Percentiles rank a stretch among this genome's conserved stretches.
phyloP scores from a whole-genome alignment of 768 basidiomycete species.

The Russula earlei region DNA sequence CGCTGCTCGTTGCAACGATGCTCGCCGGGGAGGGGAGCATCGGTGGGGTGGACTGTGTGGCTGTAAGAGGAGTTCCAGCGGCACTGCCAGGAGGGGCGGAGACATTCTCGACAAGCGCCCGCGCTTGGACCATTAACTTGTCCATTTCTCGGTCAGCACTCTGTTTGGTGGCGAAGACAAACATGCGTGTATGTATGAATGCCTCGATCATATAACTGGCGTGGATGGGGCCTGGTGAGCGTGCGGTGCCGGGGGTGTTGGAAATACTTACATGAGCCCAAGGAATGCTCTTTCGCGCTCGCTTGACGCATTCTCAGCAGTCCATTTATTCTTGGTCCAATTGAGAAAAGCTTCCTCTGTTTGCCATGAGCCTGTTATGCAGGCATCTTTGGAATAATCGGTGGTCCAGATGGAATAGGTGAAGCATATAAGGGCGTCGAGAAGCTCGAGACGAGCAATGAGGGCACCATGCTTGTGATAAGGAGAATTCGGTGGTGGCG shows the following conservation, averaged over 20 bases:
- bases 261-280: conserved; percentile 63
- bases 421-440: conserved; percentile 78
- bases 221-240: conserved; percentile 24
- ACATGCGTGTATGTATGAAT: conserved; percentile 52
- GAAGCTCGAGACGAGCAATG: conserved; percentile 68
- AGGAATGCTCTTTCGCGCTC: conserved; percentile 52
- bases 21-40: conserved; percentile 78
- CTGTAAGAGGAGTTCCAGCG: conserved; percentile 16
- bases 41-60: conserved; percentile 38
- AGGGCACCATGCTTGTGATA: conserved; percentile 71
- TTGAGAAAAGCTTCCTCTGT: conserved; percentile 61
- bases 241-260: conserved; percentile 24
- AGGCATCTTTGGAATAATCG: conserved; percentile 48
- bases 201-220: conserved; percentile 71
- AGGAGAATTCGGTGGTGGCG: conserved; percentile 53
- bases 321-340: conserved; percentile 69
- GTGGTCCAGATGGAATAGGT: conserved; percentile 77
- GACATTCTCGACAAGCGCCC: conserved; percentile 21
- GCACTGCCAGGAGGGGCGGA: conserved; percentile 13
- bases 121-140: conserved; percentile 18
- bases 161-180: conserved; percentile 33
- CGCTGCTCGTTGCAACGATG: conserved; percentile 55
- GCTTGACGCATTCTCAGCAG: conserved; percentile 32
- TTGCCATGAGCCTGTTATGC: conserved; percentile 53
- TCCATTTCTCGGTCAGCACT: conserved; percentile 18